Evolutionary conservation across 768 basidiomycete genomes (phyloP), one percentile per base, ranked within the genome.

Genomic region (Piloderma croceum): DNA sequence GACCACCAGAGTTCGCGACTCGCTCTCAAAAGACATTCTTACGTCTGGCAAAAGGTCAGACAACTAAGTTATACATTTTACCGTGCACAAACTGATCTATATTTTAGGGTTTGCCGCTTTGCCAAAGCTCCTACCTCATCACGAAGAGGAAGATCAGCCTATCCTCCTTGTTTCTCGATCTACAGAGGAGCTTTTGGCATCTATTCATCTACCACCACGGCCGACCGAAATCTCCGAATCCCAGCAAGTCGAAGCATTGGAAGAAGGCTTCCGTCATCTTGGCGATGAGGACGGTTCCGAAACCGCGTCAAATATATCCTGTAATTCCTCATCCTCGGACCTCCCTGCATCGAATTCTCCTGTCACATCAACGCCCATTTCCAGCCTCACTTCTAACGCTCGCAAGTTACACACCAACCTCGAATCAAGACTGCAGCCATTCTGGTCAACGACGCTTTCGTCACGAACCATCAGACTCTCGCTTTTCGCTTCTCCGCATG

Each of bases 11-110:
- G 39, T 63, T 70, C 32, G 73, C 79, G 1, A 81, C 79, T 41
- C 79, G 89, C 4, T 77, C 87, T 1, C 89, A 91, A 45, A 71
- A 76, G 11, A 77, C 86, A 1, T 85, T 93, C 49, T 68, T 91
- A 27, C 71, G 71, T 10, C 57, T 92, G 24, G 91, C 90, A 7
- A 88, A 82, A 71, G 41, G 50, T 20, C 13, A 21, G 27, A 29
- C 31, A 38, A 22, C 39, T 19, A 15, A 11, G 4, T 25, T 31
- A 17, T 34, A 32, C 21, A 34, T 29, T n/a, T 41, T 42, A 10
- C 15, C 24, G 7, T 27, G 35, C 31, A 22, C 47, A 31, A 15
- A 25, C 41, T 49, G 31, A 46, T 34, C 32, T 24, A 25, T 12
- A 21, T 24, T 25, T 11, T 42, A 90, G 88, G 79, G 7, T 88